Percentiles rank a stretch among this genome's conserved stretches.
These are phyloP conservation scores for Phlyctochytrium bullatum DNA, from an alignment of 192 early-diverging fungal species.

Conservation along the genomic window DNA sequence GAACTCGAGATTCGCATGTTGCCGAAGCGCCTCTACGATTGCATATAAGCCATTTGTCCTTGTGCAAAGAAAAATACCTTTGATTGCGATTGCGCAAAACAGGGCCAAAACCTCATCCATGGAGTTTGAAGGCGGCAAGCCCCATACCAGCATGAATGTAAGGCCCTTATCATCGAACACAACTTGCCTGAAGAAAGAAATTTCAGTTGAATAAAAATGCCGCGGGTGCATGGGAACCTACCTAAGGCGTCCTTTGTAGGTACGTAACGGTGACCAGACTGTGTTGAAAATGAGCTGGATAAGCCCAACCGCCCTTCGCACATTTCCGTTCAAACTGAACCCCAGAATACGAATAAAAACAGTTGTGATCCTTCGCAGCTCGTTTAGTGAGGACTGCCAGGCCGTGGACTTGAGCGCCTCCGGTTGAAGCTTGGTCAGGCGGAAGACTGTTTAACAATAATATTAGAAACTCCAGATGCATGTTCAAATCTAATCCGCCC, in stretches of 20 bases:
- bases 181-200: slow-evolving; percentile 15
- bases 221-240: background rate
- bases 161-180: slow-evolving; percentile 27
- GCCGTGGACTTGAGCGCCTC: too few species aligned
- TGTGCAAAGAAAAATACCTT: slow-evolving; percentile 11
- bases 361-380: background rate
- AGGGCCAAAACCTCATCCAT: slow-evolving; percentile 15
- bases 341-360: background rate
- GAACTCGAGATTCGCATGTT: too few species aligned
- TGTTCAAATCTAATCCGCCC: too few species aligned
- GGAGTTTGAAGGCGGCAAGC: slow-evolving; percentile 14
- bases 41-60: too few species aligned
- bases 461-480: too few species aligned
- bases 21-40: too few species aligned
- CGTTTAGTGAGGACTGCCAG: too few species aligned
- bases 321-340: background rate
- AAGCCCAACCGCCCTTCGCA: background rate
- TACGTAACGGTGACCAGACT: background rate
- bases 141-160: slow-evolving; percentile 25
- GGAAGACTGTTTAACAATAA: too few species aligned
- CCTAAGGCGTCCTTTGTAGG: background rate
- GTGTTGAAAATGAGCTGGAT: too few species aligned
- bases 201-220: too few species aligned
- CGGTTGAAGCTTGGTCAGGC: too few species aligned
- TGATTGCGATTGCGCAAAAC: slow-evolving; percentile 12